Evolutionary conservation across 257 asterid genomes (phyloP).

Genomic region (Leonotis leonurus): DNA sequence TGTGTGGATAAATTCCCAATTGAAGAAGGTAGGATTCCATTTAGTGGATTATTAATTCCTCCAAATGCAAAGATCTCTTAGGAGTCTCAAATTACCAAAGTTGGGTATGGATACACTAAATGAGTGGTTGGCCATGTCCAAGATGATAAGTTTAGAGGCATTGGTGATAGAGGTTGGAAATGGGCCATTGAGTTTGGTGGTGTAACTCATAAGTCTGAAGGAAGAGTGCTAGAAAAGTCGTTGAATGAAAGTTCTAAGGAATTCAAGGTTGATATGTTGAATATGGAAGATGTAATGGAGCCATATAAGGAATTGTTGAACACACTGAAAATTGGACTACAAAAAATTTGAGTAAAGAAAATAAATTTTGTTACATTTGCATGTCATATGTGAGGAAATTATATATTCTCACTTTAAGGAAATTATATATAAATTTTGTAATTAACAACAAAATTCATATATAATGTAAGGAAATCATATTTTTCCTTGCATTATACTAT

Average conservation of each 20-base stretch:
- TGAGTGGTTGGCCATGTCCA: not conserved
- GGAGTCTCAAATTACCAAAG: not conserved
- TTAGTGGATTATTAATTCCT: not conserved
- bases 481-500: too few species aligned
- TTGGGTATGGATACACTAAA: not conserved
- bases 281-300: not conserved
- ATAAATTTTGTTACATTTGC: too few species aligned
- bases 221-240: not conserved
- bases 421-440: too few species aligned
- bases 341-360: too few species aligned
- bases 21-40: not conserved
- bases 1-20: not conserved
- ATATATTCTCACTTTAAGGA: too few species aligned
- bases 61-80: not conserved
- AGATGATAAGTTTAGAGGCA: not conserved
- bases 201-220: not conserved
- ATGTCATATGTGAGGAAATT: too few species aligned
- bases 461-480: too few species aligned
- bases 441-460: too few species aligned
- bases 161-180: not conserved
- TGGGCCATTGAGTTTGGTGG: not conserved
- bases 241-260: not conserved
- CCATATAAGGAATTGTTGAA: not conserved
- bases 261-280: not conserved
- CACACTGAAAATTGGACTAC: not conserved